Evolutionary conservation across 2,329 filamentous ascomycete genomes (phyloP).

Genomic region (Aspergillus thermomutatus): DNA sequence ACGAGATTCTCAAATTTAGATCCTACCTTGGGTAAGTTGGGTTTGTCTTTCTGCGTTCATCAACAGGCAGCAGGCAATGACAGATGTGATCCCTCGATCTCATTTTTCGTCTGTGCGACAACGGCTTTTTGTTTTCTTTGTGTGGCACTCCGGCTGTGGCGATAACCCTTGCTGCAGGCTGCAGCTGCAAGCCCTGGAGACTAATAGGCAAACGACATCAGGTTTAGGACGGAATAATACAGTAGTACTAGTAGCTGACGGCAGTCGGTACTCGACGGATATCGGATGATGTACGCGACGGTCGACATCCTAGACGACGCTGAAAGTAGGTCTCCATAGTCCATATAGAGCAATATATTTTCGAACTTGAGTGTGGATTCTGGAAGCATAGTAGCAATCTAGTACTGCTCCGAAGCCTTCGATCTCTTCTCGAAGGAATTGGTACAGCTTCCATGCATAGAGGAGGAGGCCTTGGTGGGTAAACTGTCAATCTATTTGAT

Average conservation of each 20-base stretch:
- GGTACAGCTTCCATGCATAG: constrained; percentile 9
- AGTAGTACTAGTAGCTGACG: not conserved
- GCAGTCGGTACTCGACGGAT: not conserved
- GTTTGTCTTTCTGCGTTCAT: not conserved
- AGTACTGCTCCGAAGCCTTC: not conserved
- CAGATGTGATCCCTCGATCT: not conserved
- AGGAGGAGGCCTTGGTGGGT: constrained; percentile 1
- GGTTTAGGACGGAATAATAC: not conserved
- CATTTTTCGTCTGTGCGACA: constrained; percentile 24
- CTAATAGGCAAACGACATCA: not conserved
- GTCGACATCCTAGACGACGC: not conserved
- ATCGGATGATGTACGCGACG: not conserved
- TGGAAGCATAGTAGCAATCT: not conserved
- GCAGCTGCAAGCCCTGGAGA: not conserved
- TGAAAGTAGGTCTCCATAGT: not conserved
- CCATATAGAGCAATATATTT: not conserved
- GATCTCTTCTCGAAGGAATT: constrained; percentile 9
- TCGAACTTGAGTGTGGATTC: not conserved
- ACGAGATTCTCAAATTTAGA: not conserved
- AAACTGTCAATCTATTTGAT: constrained; percentile 1
- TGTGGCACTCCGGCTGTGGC: constrained; percentile 6
- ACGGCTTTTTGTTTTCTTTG: constrained; percentile 18
- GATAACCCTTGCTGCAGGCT: constrained; percentile 1
- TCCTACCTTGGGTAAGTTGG: too few relatives aligned
- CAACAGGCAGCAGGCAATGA: not conserved